These are phyloP conservation scores for Dactylorhiza incarnata DNA, from an alignment of 106 monocot genomes.

Conservation along the genomic window DNA sequence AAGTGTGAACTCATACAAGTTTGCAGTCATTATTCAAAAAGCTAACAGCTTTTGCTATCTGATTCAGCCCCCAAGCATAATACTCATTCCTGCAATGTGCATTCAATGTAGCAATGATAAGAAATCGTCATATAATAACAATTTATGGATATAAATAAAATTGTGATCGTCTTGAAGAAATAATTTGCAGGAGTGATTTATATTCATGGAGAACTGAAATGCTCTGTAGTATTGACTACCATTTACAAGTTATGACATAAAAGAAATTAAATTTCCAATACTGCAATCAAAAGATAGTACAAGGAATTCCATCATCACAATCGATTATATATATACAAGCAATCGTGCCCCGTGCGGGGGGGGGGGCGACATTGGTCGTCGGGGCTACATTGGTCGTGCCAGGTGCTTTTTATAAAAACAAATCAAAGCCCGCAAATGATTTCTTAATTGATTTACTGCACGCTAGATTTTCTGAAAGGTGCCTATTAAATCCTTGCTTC, in stretches of 20 bases:
- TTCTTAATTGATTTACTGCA: too few species aligned
- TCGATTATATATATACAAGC: neutral
- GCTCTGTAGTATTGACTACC: neutral
- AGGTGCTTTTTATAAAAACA: too few species aligned
- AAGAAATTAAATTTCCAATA: neutral
- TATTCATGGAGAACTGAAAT: neutral
- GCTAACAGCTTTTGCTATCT: slow-evolving; percentile 98
- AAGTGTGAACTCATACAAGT: slow-evolving; percentile 47
- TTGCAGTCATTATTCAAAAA: slow-evolving; percentile 99
- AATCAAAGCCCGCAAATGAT: too few species aligned
- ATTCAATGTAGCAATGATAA: neutral
- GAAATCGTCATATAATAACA: neutral
- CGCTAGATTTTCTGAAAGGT: too few species aligned
- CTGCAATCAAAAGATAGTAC: neutral
- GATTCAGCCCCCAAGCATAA: slow-evolving; percentile 98
- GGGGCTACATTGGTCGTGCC: too few species aligned
- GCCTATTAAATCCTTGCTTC: too few species aligned
- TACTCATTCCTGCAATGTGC: slow-evolving; percentile 79
- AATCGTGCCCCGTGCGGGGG: too few species aligned
- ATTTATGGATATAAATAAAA: neutral
- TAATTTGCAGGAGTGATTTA: neutral
- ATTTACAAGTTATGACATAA: neutral
- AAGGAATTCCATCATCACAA: too few species aligned
- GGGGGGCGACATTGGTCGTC: too few species aligned
- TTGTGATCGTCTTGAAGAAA: neutral